Evolutionary conservation across 495 filamentous ascomycete species (phyloP).

Genomic region (Venustampulla echinocandica): DNA sequence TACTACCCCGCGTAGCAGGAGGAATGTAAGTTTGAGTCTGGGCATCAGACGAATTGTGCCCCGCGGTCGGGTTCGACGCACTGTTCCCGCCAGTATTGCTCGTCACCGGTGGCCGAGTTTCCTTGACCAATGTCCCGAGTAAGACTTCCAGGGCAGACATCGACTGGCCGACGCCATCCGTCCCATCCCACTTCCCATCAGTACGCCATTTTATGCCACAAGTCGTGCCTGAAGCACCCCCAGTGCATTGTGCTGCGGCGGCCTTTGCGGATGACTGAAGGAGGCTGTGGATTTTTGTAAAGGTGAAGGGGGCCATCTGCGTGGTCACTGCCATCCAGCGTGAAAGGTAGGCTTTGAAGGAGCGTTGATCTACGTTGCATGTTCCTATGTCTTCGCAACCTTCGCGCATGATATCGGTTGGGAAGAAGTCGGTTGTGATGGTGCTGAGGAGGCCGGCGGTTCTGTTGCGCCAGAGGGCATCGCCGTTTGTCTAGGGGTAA

Average conservation of each 20-base stretch:
- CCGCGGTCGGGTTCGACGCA: slow-evolving; percentile 58
- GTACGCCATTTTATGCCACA: slow-evolving; percentile 69
- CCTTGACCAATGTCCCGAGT: slow-evolving; percentile 40
- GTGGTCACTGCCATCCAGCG: slow-evolving; percentile 68
- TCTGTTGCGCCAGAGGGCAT: slow-evolving; percentile 20
- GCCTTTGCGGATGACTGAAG: slow-evolving; percentile 54
- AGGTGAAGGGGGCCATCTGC: slow-evolving; percentile 62
- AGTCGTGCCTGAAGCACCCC: slow-evolving; percentile 39
- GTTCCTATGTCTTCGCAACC: slow-evolving; percentile 49
- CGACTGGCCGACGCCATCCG: slow-evolving; percentile 54
- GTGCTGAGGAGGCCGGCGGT: slow-evolving; percentile 10
- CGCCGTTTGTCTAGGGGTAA: slow-evolving; percentile 35
- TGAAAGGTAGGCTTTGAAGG: slow-evolving; percentile 79
- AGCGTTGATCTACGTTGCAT: slow-evolving; percentile 50
- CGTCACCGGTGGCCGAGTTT: slow-evolving; percentile 45
- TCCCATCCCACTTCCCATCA: slow-evolving; percentile 50
- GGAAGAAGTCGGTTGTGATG: slow-evolving; percentile 38
- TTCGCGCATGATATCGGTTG: slow-evolving; percentile 54
- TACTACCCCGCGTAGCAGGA: slow-evolving; percentile 41
- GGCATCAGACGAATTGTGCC: too few species aligned
- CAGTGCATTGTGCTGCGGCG: slow-evolving; percentile 64
- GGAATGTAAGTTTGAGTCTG: slow-evolving; percentile 14
- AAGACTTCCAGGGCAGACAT: slow-evolving; percentile 63
- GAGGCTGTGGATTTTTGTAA: slow-evolving; percentile 47
- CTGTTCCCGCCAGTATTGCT: slow-evolving; percentile 63